Evolutionary conservation across 345 rosid genomes (phyloP).

Genomic region (Sonneratia caseolaris): DNA sequence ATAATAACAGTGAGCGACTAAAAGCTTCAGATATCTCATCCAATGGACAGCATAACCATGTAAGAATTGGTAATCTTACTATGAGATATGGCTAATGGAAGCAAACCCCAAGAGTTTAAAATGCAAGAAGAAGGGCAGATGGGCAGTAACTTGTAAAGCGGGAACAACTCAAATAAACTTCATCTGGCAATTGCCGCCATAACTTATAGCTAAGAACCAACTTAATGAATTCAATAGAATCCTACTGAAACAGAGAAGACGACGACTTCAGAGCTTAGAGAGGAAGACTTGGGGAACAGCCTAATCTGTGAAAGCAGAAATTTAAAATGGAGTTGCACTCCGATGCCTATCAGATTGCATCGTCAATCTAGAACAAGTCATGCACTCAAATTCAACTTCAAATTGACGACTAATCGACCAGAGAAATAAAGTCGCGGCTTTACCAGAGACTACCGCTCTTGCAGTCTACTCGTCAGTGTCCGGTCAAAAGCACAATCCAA

Average conservation of each 20-base stretch:
- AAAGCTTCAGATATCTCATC: neutral
- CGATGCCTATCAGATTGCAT: neutral
- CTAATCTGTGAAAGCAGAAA: neutral
- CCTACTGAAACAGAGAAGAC: neutral
- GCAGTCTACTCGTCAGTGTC: too few relatives aligned
- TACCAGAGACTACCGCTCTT: too few relatives aligned
- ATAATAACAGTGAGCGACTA: too few relatives aligned
- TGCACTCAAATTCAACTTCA: neutral
- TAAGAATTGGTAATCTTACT: neutral
- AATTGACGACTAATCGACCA: too few relatives aligned
- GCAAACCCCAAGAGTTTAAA: neutral
- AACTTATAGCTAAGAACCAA: neutral
- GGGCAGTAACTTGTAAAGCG: too few relatives aligned
- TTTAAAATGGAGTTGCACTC: neutral
- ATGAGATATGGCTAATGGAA: neutral
- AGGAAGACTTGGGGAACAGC: neutral
- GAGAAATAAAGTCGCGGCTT: too few relatives aligned
- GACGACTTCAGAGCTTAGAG: neutral
- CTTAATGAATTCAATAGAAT: neutral
- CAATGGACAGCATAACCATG: neutral
- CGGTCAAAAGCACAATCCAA: neutral
- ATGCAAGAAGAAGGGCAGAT: too few relatives aligned
- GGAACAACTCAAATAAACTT: too few relatives aligned
- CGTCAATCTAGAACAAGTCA: neutral
- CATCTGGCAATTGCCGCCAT: neutral